Evolutionary conservation across 2,329 filamentous ascomycete genomes (phyloP).

Genomic region (Alternaria metachromatica): DNA sequence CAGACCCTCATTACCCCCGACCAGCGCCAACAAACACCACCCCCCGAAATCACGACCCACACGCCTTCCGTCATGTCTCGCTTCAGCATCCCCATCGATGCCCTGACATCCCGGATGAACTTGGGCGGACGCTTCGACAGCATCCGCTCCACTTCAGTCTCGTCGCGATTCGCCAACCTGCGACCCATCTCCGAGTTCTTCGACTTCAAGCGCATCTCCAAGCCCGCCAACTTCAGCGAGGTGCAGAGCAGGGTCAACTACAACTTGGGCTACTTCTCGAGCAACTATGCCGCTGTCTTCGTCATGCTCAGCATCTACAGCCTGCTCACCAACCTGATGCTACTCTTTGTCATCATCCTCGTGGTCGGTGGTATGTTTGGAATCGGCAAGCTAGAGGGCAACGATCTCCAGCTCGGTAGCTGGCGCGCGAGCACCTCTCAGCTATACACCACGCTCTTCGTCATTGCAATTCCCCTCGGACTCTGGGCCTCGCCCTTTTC

Average conservation of each 20-base stretch:
- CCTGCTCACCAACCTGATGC: conserved; percentile 81
- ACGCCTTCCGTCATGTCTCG: conserved; percentile 69
- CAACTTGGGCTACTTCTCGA: conserved; percentile 96
- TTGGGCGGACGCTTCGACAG: conserved; percentile 83
- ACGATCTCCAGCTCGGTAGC: conserved; percentile 84
- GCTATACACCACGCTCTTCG: conserved; percentile 87
- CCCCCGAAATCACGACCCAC: conserved; percentile 9
- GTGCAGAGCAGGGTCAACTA: conserved; percentile 94
- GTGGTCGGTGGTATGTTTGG: conserved; percentile 86
- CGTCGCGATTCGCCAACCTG: conserved; percentile 88
- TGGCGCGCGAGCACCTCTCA: conserved; percentile 87
- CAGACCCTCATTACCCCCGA: conserved; percentile 32
- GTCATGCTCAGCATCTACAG: conserved; percentile 96
- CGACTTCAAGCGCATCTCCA: conserved; percentile 93
- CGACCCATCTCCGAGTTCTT: conserved; percentile 91
- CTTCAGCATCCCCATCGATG: conserved; percentile 91
- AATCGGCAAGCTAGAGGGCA: conserved; percentile 87
- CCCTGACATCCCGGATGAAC: conserved; percentile 89
- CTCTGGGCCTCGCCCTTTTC: conserved; percentile 83
- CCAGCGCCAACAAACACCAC: conserved; percentile 14
- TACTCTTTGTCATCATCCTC: conserved; percentile 92
- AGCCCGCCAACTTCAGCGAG: conserved; percentile 89
- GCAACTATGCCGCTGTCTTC: conserved; percentile 96
- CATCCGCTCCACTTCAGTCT: conserved; percentile 79
- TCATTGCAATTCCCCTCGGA: conserved; percentile 82